These are phyloP conservation scores for Amanita thiersii DNA, from an alignment of 768 basidiomycete genomes.

Conservation along the genomic window DNA sequence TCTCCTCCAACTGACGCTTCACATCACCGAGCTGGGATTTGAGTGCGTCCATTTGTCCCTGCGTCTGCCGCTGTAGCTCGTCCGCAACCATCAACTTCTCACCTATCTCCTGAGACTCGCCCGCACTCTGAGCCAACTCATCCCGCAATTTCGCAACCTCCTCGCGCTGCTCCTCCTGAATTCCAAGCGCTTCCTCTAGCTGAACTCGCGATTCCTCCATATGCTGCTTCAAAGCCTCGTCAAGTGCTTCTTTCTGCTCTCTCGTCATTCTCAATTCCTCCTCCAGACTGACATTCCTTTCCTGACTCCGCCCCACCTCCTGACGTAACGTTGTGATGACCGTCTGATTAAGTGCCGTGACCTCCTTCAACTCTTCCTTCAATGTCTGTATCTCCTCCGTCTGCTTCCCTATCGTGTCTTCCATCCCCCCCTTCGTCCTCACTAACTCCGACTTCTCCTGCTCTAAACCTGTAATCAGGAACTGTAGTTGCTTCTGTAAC, in stretches of 20 bases:
- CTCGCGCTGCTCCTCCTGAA: not conserved
- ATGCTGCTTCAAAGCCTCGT: not conserved
- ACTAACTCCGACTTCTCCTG: not conserved
- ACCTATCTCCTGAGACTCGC: conserved; percentile 1
- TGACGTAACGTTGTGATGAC: not conserved
- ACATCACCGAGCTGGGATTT: conserved; percentile 2
- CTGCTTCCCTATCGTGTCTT: not conserved
- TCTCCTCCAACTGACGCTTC: conserved; percentile 3
- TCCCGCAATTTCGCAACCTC: conserved; percentile 1
- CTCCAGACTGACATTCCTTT: not conserved
- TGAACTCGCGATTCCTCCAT: not conserved
- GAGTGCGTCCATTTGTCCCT: not conserved
- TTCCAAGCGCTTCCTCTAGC: not conserved
- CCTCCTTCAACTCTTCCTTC: not conserved
- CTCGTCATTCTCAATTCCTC: conserved; percentile 1
- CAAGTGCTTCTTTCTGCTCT: not conserved
- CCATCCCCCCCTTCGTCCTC: not conserved
- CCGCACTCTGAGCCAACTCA: not conserved
- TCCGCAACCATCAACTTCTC: not conserved
- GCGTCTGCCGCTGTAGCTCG: conserved; percentile 1
- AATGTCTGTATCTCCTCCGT: not conserved
- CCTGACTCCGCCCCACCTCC: conserved; percentile 2
- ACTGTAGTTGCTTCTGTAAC: not conserved
- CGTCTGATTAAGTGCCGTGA: not conserved
- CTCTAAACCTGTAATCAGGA: not conserved